Conservation (phyloP, 257 asterid genomes). For the Jasminum sambac region DNA sequence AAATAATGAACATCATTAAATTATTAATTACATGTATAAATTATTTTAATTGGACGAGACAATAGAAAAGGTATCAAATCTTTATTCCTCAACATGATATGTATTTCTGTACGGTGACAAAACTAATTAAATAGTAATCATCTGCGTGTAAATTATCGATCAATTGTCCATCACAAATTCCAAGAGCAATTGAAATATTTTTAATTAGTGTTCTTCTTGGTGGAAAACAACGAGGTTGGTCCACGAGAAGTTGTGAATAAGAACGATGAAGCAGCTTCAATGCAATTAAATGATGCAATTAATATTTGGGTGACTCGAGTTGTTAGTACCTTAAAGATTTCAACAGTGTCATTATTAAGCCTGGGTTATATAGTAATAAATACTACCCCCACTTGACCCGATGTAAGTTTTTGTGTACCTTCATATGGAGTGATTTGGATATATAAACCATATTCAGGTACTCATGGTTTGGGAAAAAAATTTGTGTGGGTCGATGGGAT, state of each 20-base stretch:
- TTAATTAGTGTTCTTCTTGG: not conserved
- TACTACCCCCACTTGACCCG: not conserved
- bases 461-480: too few species aligned
- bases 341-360: not conserved
- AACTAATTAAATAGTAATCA: too few species aligned
- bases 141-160: too few species aligned
- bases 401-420: not conserved
- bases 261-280: not conserved
- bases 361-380: not conserved
- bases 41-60: too few species aligned
- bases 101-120: too few species aligned
- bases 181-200: not conserved
- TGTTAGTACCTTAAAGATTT: not conserved
- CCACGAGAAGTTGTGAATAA: not conserved
- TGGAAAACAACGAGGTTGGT: not conserved
- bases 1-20: too few species aligned
- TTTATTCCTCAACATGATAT: too few species aligned
- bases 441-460: too few species aligned
- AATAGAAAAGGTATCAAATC: too few species aligned
- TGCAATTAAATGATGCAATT: conserved; percentile 1
- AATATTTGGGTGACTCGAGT: not conserved
- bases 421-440: not conserved
- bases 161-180: too few species aligned
- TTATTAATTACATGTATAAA: too few species aligned
- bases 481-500: too few species aligned